Conservation (phyloP, 371 early-diverging fungal species). For the Batkoa obscura region DNA sequence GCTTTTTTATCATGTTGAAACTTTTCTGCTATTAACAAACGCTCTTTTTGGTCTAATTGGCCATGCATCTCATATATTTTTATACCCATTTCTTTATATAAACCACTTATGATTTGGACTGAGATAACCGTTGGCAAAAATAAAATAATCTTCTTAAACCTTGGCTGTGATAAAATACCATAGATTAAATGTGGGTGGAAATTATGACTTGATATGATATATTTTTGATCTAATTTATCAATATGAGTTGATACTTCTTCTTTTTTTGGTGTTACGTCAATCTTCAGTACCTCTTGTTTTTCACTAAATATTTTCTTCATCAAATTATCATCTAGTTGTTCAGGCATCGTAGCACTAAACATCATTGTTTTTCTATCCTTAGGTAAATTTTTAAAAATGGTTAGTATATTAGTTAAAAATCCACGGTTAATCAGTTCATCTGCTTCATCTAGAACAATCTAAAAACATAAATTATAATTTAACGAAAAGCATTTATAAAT, state of each 20-base stretch:
- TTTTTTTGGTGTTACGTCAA: background rate
- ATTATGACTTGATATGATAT: background rate
- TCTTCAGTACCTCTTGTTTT: background rate
- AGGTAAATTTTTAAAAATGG: constrained; percentile 61
- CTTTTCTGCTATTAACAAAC: constrained; percentile 42
- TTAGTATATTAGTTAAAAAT: constrained; percentile 80
- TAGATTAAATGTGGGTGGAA: background rate
- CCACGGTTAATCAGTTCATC: constrained; percentile 97
- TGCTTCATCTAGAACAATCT: constrained; percentile 84
- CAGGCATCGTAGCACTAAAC: constrained; percentile 95
- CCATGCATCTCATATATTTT: constrained; percentile 65
- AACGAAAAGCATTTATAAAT: no score
- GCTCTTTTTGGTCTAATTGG: constrained; percentile 44
- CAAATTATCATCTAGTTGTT: background rate
- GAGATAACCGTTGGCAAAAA: constrained; percentile 72
- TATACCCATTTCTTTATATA: constrained; percentile 25
- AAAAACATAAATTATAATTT: no score
- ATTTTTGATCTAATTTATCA: background rate
- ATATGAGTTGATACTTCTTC: background rate
- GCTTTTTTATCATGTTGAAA: constrained; percentile 40
- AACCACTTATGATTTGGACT: constrained; percentile 49
- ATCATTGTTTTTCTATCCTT: constrained; percentile 83
- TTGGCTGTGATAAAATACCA: background rate
- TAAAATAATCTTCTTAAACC: constrained; percentile 63
- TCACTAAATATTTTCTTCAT: background rate